Conservation (phyloP, 495 filamentous ascomycete species). For the Aspergillus avenaceus region DNA sequence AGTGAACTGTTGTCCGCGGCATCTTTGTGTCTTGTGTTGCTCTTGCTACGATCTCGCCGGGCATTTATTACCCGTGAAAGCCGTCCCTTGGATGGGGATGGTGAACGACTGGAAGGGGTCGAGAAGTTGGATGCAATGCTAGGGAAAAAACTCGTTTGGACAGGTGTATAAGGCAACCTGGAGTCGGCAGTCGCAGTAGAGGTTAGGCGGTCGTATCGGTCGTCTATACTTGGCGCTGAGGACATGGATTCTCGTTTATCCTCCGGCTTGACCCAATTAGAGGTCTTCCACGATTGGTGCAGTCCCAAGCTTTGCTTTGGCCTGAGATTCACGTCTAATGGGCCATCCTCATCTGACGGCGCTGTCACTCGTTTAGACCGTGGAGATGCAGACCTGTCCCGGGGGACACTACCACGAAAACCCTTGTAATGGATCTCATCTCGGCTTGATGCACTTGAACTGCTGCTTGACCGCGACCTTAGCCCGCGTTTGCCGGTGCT, state of each 20-base stretch:
- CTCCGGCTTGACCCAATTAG: conserved; percentile 3
- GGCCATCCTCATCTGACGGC: background rate
- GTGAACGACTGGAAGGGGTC: conserved; percentile 46
- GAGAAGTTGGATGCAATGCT: conserved; percentile 56
- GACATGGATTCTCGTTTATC: conserved; percentile 29
- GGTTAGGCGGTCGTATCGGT: conserved; percentile 32
- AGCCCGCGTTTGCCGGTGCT: conserved; percentile 26
- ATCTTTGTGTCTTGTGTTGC: conserved; percentile 30
- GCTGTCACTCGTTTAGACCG: background rate
- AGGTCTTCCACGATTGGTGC: background rate
- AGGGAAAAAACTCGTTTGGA: conserved; percentile 44
- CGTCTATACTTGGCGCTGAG: conserved; percentile 33
- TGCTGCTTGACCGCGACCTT: conserved; percentile 25
- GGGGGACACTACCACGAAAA: background rate
- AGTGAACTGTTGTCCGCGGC: conserved; percentile 18
- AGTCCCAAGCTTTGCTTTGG: background rate
- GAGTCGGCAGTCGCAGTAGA: conserved; percentile 46
- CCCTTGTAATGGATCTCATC: conserved; percentile 13
- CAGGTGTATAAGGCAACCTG: conserved; percentile 45
- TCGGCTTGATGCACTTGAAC: conserved; percentile 27
- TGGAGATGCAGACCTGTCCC: conserved; percentile 9
- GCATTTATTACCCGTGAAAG: conserved; percentile 41
- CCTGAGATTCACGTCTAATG: background rate
- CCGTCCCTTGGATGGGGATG: conserved; percentile 47
- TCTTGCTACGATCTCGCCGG: conserved; percentile 42